Evolutionary conservation across 176 grass and related monocot species (phyloP), one percentile per base, ranked within the genome.

Genomic region (Metroxylon sagu): DNA sequence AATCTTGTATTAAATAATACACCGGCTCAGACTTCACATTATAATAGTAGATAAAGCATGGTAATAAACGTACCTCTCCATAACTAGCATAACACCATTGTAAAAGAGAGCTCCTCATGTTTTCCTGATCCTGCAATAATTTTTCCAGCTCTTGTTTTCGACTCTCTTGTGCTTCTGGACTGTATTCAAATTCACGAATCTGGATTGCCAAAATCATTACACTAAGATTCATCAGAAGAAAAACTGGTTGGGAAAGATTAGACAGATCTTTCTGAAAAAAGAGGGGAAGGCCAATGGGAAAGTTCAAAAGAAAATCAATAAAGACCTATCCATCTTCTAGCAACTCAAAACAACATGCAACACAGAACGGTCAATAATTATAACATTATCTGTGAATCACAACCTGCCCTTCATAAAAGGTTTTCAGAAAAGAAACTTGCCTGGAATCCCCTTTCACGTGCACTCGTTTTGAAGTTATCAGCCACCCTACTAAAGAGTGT

Each of bases 1-100:
- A 39, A 39, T 8, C 35, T 39, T 8, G 12, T 39, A 39, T 12
- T 39, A 39, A 39, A 39, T 6, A 39, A 8, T 39, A 12, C 35
- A 39, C 35, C 35, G 12, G n/a, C n/a, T 10, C 35, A 39, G 35
- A 39, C 7, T 39, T 39, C 35, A 10, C 35, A 10, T 39, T 39
- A 39, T 39, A 39, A 39, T 6, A 39, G 35, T 10, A 12, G 1
- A 10, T 8, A 12, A 7, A 39, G 35, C 35, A 12, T 6, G 0
- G 6, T 7, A 31, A 12, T 59, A 26, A 39, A 17, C 79, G 5
- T 82, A 98, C 93, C 93, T 98, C 93, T 0, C 93, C 89, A 73
- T 98, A 98, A 63, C 87, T 98, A 26, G 93, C 87, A 85, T 89
- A 91, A 50, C 87, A 98, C 87, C 93, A 92, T 57, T 98, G 93